Evolutionary conservation across 2,329 filamentous ascomycete species (phyloP).

Genomic region (Fusarium zealandicum): DNA sequence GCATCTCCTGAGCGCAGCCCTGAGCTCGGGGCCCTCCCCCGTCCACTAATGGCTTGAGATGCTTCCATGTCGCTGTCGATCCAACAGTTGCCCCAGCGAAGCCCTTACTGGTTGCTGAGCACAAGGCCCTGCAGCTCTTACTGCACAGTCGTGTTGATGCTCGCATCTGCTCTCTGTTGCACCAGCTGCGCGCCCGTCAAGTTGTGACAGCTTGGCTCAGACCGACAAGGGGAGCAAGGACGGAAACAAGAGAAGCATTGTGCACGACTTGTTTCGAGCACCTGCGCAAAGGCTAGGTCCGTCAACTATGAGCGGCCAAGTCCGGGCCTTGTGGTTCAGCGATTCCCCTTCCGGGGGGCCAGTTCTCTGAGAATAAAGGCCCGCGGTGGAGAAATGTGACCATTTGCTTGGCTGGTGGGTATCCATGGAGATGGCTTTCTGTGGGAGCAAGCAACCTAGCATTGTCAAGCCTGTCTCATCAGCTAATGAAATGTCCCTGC

Average conservation of each 20-base stretch:
- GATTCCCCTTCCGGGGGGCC: constrained; percentile 23
- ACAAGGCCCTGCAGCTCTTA: background rate
- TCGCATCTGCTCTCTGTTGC: constrained; percentile 7
- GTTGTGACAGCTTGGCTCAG: constrained; percentile 2
- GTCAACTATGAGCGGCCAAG: constrained; percentile 10
- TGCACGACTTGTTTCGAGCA: background rate
- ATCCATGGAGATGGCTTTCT: constrained; percentile 27
- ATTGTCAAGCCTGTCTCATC: constrained; percentile 28
- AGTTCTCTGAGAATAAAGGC: constrained; percentile 31
- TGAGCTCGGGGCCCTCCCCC: constrained; percentile 36
- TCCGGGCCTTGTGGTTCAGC: constrained; percentile 9
- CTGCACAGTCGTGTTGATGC: constrained; percentile 13
- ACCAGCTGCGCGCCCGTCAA: background rate
- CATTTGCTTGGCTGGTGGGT: constrained; percentile 36
- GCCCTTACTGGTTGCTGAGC: constrained; percentile 9
- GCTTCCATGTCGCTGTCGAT: constrained; percentile 22
- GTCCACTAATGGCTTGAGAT: constrained; percentile 22
- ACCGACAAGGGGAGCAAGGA: constrained; percentile 11
- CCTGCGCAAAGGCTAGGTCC: background rate
- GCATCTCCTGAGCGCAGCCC: constrained; percentile 35
- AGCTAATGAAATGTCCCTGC: constrained; percentile 29
- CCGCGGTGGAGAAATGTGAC: constrained; percentile 42
- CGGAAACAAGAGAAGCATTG: background rate
- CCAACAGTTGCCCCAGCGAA: constrained; percentile 10
- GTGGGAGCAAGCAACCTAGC: constrained; percentile 4